Base-by-base conservation (phyloP, 768 basidiomycete genomes). In the Mycena filopes region DNA sequence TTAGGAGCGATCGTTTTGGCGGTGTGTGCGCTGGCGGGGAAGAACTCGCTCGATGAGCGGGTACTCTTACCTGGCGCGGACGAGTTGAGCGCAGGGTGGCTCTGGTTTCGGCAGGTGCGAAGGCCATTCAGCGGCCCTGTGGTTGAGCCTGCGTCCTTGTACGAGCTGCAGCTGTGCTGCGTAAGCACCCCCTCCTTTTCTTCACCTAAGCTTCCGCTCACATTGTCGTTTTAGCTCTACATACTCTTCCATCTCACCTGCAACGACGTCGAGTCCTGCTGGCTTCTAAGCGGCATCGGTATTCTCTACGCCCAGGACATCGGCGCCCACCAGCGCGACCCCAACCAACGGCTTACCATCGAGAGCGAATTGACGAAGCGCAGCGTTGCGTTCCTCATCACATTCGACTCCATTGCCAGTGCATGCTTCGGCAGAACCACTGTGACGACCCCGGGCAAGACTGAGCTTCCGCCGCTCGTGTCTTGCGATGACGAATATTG, bases 151-250 rank as follows among this genome's bases (percentile, higher is more conserved):
- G 84, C 88, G 3, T 71, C 81, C n/a, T 70, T 90, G 64, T 84
- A 82, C 73, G 89, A 89, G 63, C 72, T 90, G 43, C 89, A 90
- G 70, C 77, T 78, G 8, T 83, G 82, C 71, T 76, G 81, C 72
- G 82, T 82, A 66, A 61, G 78, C 74, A 36, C 36, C 36, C 11
- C 15, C 10, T 41, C 49, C 4, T 54, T 55, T 60, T 54, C 43
- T 75, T 78, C 42, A 74, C 72, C 75, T 11, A 33, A 33, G 42
- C 6, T 33, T 50, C 45, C 6, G 28, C 10, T 23, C 49, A 29
- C 18, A 25, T 54, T 43, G 16, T 74, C 47, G 49, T 46, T 51
- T n/a, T 23, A 81, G 80, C 72, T 81, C 0, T 77, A 79, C 6
- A 72, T 76, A 7, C 64, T 72, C 45, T 80, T 73, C 77, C 75